Base-by-base conservation (phyloP, 1,284 basidiomycete genomes). In the Pterulicium gracile region DNA sequence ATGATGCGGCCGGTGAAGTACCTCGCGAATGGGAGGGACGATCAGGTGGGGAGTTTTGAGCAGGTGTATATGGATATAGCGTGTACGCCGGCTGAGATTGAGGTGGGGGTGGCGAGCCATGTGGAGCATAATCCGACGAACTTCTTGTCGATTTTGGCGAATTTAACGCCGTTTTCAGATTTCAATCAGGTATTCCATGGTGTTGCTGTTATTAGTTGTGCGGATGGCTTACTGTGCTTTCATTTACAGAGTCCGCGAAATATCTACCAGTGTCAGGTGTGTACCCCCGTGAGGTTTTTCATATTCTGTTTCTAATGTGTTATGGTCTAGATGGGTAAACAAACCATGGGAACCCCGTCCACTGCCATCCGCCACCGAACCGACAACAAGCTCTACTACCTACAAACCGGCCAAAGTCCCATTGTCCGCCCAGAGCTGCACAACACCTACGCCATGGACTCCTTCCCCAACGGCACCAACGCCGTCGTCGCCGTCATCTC, bases 51-150 rank as follows among this genome's bases (percentile, higher is more conserved):
- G 2, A 80, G 95, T 1, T 99, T 98, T 56, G 96, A 99, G 66
- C 96, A 99, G 66, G 96, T 98, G 7, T 99, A 98, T 64, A 94
- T 98, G 88, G 90, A 99, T 61, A 89, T 99, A 58, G 95, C 96
- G 0, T 88, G 92, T 60, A 89, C 81, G 47, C 83, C 82, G 3
- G 84, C 87, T 55, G 96, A 98, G 62, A 83, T 98, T 45, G 89
- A 96, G 54, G 65, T 72, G 42, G 81, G 75, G 14, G 72, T 91
- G 3, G 87, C 91, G 4, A 85, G 86, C 1, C 96, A 99, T 63
- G 83, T 97, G 46, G 96, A 99, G 66, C 83, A 93, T 56, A 77
- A 89, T 42, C 91, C 96, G 2, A 98, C 96, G 3, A 94, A 92
- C 62, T 94, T 99, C 64, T 70, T 99, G 49, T 96, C 92, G 1